Evolutionary conservation across 1,139 yeast genomes (phyloP), one percentile per base, ranked within the genome.

Genomic region (Trichomonascaceae sp.): DNA sequence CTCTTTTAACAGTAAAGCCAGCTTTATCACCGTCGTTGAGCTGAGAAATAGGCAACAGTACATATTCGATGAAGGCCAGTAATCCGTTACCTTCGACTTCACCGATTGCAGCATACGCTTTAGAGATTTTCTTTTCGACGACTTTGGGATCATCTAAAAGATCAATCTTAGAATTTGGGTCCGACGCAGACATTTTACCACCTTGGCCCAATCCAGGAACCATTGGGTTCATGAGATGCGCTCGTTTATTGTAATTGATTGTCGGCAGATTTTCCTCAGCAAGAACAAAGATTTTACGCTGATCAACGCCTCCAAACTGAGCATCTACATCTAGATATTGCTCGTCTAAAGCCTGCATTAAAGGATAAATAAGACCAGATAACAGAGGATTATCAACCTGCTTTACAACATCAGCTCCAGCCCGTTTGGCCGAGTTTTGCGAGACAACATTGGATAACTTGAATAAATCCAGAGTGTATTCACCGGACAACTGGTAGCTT

Each of bases 341-440:
- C 74, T 95, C 99, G 71, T 95, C 99, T 58, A 95, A 80, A 1
- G 98, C 97, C 75, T 95, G 99, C 99, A 95, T 93, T 67, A 95
- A 81, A 53, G 99, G 99, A 73, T 95, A 95, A 64, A 95, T 88
- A 70, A 95, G 81, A 4, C 99, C 99, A 38, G 95, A 85, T 60
- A 95, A 80, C 61, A 91, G 80, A 39, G 99, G 99, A 71, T 90
- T 90, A 47, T 89, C 84, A 53, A 91, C 97, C 75, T 95, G 99
- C 72, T 95, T 95, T 60, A 95, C 99, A 55, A 95, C 99, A 72
- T 95, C 99, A 13, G 99, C 99, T 69, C 99, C 99, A 1, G 99
- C 99, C 71, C 99, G 84, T 76, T 89, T 89, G 61, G 98, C 97
- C 68, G 91, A 98, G 69, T 93, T 91, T 73, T 88, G 96, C 22